Conservation (phyloP, 495 filamentous ascomycete species). For the Penicilliopsis zonata region DNA sequence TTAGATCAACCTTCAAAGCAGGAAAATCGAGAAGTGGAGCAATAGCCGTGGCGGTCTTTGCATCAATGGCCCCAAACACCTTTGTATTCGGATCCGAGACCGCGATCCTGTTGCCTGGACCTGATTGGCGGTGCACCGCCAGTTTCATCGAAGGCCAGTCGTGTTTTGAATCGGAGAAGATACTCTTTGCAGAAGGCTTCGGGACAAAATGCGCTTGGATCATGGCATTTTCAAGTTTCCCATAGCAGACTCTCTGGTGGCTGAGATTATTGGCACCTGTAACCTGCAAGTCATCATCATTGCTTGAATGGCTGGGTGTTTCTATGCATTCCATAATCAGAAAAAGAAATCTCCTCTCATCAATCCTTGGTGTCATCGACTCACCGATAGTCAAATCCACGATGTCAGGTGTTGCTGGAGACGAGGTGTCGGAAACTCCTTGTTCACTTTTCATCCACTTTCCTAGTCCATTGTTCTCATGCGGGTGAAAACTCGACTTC, state of each 20-base stretch:
- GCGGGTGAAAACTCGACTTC: constrained; percentile 26
- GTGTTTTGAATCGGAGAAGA: constrained; percentile 19
- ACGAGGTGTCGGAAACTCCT: constrained; percentile 14
- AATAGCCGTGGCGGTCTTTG: constrained; percentile 52
- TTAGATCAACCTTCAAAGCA: constrained; percentile 47
- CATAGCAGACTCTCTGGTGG: constrained; percentile 69
- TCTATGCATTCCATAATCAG: constrained; percentile 7
- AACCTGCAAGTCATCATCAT: constrained; percentile 33
- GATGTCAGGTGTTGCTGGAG: constrained; percentile 19
- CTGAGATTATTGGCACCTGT: constrained; percentile 32
- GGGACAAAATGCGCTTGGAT: constrained; percentile 60
- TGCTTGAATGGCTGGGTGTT: constrained; percentile 9
- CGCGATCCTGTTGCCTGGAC: constrained; percentile 46
- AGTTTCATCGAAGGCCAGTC: constrained; percentile 68
- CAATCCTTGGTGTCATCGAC: neutral
- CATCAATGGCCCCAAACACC: constrained; percentile 65
- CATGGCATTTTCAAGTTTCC: constrained; percentile 57
- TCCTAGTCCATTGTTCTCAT: constrained; percentile 44
- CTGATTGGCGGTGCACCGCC: constrained; percentile 41
- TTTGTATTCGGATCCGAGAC: constrained; percentile 58
- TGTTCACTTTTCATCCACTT: constrained; percentile 49
- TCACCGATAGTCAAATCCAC: constrained; percentile 56
- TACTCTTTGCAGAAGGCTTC: constrained; percentile 42
- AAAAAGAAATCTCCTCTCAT: neutral
- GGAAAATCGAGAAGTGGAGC: constrained; percentile 57